These are phyloP conservation scores for Rhododendron molle DNA, from an alignment of 148 eudicot genomes.

Conservation along the genomic window DNA sequence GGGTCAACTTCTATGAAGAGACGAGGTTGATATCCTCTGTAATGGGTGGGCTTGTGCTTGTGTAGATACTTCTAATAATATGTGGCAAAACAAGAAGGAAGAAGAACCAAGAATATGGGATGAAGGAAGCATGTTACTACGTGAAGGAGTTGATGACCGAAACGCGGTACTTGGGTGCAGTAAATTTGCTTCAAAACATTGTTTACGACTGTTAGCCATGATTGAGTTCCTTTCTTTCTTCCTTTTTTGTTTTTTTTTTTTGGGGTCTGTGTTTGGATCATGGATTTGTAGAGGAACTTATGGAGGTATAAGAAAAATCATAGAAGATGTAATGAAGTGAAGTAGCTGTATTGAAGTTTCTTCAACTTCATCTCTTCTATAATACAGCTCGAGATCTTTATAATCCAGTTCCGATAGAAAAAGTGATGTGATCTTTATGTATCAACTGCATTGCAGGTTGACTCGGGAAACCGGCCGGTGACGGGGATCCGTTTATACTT, in stretches of 20 bases:
- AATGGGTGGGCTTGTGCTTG: not conserved
- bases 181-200: not conserved
- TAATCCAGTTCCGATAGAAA: not conserved
- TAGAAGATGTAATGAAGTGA: not conserved
- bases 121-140: not conserved
- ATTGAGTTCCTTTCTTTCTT: not conserved
- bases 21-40: not conserved
- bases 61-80: not conserved
- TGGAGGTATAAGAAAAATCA: not conserved
- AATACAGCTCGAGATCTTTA: not conserved
- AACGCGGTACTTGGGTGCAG: not conserved
- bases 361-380: not conserved
- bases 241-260: not conserved
- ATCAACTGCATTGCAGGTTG: conserved; percentile 43
- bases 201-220: not conserved
- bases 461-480: conserved; percentile 72
- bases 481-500: conserved; percentile 85
- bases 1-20: not conserved
- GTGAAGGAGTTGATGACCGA: not conserved
- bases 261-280: not conserved
- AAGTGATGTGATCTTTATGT: not conserved
- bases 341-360: not conserved
- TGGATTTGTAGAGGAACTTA: not conserved
- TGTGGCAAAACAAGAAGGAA: not conserved
- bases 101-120: not conserved